phyloP scores from a whole-genome alignment of 164 flowering plant genomes.

The Cinnamomum chago region DNA sequence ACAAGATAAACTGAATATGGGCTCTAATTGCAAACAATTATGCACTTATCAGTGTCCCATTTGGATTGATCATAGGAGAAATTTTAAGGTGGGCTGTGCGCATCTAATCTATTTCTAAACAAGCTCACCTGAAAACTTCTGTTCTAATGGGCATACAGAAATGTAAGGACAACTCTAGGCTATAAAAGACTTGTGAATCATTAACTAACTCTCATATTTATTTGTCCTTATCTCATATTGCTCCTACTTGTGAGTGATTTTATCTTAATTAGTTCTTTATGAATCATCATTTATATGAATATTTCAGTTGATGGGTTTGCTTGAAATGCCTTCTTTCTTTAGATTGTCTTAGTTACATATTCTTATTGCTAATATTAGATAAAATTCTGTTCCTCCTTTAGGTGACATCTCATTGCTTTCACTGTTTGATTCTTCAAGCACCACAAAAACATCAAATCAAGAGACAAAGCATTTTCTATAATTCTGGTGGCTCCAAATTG shows the following conservation, averaged over 20 bases:
- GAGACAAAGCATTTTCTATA: slow-evolving; percentile 48
- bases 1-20: too few species aligned
- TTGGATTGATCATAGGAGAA: background rate
- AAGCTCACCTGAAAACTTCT: background rate
- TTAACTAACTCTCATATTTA: background rate
- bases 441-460: slow-evolving; percentile 24
- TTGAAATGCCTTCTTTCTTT: background rate
- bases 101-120: background rate
- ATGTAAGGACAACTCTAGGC: background rate
- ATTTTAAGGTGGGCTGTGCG: background rate
- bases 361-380: background rate
- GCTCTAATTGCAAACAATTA: too few species aligned
- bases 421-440: slow-evolving; percentile 35
- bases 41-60: background rate
- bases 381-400: slow-evolving; percentile 19
- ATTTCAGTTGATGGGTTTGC: too few species aligned
- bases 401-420: slow-evolving; percentile 35
- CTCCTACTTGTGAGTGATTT: too few species aligned
- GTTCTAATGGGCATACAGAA: background rate
- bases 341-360: background rate
- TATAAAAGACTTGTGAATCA: background rate
- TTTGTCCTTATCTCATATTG: background rate
- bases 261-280: too few species aligned
- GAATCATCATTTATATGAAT: too few species aligned
- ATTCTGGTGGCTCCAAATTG: slow-evolving; percentile 24